These are phyloP conservation scores for Rhinocladiella similis DNA, from an alignment of 2,329 filamentous ascomycete genomes.

Conservation along the genomic window DNA sequence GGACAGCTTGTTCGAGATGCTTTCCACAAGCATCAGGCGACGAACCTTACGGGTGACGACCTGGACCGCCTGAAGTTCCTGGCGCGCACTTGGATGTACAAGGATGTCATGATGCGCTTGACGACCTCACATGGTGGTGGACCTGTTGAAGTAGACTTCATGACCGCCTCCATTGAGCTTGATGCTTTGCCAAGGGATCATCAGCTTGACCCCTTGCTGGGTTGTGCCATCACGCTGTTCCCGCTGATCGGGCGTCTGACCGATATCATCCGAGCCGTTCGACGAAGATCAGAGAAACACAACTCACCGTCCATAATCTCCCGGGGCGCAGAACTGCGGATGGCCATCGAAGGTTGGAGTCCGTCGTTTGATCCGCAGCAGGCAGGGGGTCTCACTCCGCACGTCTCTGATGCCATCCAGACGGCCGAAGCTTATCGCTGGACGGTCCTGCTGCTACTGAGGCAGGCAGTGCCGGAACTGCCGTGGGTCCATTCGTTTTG, in stretches of 20 bases:
- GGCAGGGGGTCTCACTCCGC: slow-evolving; percentile 62
- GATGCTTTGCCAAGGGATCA: slow-evolving; percentile 31
- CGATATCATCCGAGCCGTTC: slow-evolving; percentile 61
- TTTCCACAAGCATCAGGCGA: slow-evolving; percentile 40
- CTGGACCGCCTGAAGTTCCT: slow-evolving; percentile 52
- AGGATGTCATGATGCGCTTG: slow-evolving; percentile 69
- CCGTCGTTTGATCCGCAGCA: slow-evolving; percentile 53
- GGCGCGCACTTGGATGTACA: slow-evolving; percentile 70
- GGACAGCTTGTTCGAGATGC: not conserved
- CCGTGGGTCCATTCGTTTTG: slow-evolving; percentile 55
- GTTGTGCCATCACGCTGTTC: slow-evolving; percentile 65
- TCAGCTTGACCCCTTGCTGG: slow-evolving; percentile 68
- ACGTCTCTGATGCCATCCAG: slow-evolving; percentile 62
- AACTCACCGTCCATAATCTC: slow-evolving; percentile 61
- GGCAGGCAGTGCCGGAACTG: slow-evolving; percentile 67
- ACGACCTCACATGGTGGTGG: slow-evolving; percentile 62
- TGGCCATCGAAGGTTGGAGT: slow-evolving; percentile 60
- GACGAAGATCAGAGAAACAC: slow-evolving; percentile 39
- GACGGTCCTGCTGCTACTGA: slow-evolving; percentile 64
- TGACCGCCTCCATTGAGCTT: slow-evolving; percentile 34
- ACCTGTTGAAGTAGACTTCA: slow-evolving; percentile 52
- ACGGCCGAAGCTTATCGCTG: slow-evolving; percentile 67
- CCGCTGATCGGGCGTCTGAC: slow-evolving; percentile 66
- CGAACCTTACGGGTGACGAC: not conserved
- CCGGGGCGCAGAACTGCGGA: slow-evolving; percentile 61